A percentile compares a stretch with the other conserved stretches of the same genome.
Evolutionary conservation across 805 yeast genomes (phyloP).

Genomic region (Nakazawaea ambrosiae): DNA sequence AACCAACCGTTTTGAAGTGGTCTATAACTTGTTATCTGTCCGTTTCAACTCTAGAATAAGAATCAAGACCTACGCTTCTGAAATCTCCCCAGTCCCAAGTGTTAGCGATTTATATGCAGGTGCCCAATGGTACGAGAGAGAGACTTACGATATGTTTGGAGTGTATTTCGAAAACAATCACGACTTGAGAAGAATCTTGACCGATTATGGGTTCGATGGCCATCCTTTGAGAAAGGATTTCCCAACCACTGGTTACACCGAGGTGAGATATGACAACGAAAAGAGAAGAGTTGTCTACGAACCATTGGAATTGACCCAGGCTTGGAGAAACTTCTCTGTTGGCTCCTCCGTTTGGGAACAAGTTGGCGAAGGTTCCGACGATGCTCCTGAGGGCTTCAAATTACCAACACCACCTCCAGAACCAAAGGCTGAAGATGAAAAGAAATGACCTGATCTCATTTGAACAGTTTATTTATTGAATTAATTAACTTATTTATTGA

Average conservation of each 20-base stretch:
- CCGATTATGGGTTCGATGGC: constrained; percentile 90
- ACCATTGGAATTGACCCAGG: constrained; percentile 87
- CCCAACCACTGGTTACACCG: constrained; percentile 90
- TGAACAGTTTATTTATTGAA: constrained; percentile 4
- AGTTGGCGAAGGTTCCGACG: constrained; percentile 81
- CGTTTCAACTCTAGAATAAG: constrained; percentile 83
- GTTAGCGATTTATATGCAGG: constrained; percentile 68
- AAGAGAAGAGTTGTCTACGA: constrained; percentile 85
- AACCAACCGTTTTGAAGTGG: constrained; percentile 80
- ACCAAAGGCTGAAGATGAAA: constrained; percentile 39
- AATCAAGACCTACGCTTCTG: constrained; percentile 84
- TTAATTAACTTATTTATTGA: constrained; percentile 4
- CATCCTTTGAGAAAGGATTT: constrained; percentile 88
- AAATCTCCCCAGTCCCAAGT: constrained; percentile 76
- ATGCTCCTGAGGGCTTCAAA: constrained; percentile 73
- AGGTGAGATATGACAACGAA: constrained; percentile 85
- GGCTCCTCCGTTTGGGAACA: constrained; percentile 91
- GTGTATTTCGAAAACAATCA: constrained; percentile 86
- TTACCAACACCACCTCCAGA: constrained; percentile 81
- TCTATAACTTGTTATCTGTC: constrained; percentile 72
- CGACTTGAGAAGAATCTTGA: constrained; percentile 81
- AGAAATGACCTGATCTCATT: constrained; percentile 25
- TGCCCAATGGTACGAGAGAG: constrained; percentile 88
- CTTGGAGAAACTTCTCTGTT: constrained; percentile 84
- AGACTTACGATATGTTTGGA: constrained; percentile 82